Evolutionary conservation across 2,329 filamentous ascomycete species (phyloP).

Genomic region (Diaporthe helianthi): DNA sequence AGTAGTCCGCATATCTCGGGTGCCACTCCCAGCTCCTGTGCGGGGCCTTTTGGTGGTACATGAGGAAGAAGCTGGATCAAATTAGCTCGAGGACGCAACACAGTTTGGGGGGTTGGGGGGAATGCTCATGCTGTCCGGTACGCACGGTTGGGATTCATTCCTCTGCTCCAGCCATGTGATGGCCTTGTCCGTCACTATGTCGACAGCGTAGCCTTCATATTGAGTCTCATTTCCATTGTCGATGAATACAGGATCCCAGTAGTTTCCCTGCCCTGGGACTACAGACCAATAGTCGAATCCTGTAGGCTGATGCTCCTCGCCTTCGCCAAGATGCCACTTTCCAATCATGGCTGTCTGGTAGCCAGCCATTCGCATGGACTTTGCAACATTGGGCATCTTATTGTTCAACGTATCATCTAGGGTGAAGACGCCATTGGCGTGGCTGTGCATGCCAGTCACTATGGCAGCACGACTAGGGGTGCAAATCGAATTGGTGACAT

Average conservation of each 20-base stretch:
- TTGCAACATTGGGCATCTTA: constrained; percentile 57
- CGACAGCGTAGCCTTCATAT: constrained; percentile 55
- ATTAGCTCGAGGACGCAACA: not conserved
- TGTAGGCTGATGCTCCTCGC: constrained; percentile 51
- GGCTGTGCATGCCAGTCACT: constrained; percentile 58
- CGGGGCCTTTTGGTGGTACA: constrained; percentile 64
- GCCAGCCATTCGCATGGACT: constrained; percentile 52
- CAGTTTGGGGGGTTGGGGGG: accelerated
- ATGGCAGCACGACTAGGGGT: constrained; percentile 59
- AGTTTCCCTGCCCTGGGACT: constrained; percentile 58
- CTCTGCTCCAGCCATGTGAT: constrained; percentile 48
- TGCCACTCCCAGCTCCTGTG: constrained; percentile 61
- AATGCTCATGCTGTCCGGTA: too few relatives aligned
- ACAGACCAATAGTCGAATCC: constrained; percentile 61
- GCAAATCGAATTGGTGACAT: constrained; percentile 61
- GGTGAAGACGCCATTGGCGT: constrained; percentile 60
- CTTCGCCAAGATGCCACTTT: constrained; percentile 62
- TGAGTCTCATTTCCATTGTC: constrained; percentile 44
- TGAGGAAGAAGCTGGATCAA: constrained; percentile 52
- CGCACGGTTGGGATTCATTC: constrained; percentile 46
- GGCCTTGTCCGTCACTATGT: constrained; percentile 59
- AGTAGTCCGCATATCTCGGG: constrained; percentile 55
- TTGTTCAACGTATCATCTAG: constrained; percentile 58
- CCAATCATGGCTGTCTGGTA: constrained; percentile 61
- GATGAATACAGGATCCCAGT: constrained; percentile 60